A percentile compares a stretch with the other conserved stretches of the same genome.
These are phyloP conservation scores for Akanthomyces lecanii DNA, from an alignment of 2,329 filamentous ascomycete genomes.

Conservation along the genomic window DNA sequence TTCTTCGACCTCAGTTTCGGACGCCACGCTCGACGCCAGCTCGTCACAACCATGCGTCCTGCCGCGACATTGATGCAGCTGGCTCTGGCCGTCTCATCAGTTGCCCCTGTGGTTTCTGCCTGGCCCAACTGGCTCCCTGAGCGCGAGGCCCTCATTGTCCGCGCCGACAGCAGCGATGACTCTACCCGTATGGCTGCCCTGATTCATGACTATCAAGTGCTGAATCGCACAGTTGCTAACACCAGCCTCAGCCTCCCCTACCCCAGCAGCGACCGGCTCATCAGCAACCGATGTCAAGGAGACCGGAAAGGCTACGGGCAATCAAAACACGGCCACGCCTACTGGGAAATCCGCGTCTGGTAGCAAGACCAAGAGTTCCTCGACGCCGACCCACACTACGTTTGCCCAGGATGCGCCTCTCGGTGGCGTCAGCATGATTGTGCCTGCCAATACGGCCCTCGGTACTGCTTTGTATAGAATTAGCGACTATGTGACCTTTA, in stretches of 20 bases:
- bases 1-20: conserved; percentile 3
- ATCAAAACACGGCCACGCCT: conserved; percentile 36
- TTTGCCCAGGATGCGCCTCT: conserved; percentile 44
- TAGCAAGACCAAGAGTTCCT: conserved; percentile 20
- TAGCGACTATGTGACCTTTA: conserved; percentile 55
- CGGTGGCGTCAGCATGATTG: conserved; percentile 51
- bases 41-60: conserved; percentile 43
- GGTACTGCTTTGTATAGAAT: conserved; percentile 55
- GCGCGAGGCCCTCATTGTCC: conserved; percentile 48
- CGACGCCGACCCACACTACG: conserved; percentile 32
- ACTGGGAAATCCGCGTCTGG: conserved; percentile 25
- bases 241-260: not conserved
- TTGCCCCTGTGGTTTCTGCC: conserved; percentile 48
- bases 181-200: conserved; percentile 17
- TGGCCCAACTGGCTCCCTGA: conserved; percentile 56
- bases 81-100: conserved; percentile 47
- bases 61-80: conserved; percentile 43
- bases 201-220: conserved; percentile 7
- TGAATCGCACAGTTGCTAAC: not conserved
- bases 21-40: not conserved
- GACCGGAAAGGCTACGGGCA: conserved; percentile 27
- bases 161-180: conserved; percentile 37
- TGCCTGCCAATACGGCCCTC: conserved; percentile 42
- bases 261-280: conserved; percentile 2
- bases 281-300: conserved; percentile 14